Evolutionary conservation across 2,329 filamentous ascomycete genomes (phyloP).

Genomic region (Sphaerulina populicola): DNA sequence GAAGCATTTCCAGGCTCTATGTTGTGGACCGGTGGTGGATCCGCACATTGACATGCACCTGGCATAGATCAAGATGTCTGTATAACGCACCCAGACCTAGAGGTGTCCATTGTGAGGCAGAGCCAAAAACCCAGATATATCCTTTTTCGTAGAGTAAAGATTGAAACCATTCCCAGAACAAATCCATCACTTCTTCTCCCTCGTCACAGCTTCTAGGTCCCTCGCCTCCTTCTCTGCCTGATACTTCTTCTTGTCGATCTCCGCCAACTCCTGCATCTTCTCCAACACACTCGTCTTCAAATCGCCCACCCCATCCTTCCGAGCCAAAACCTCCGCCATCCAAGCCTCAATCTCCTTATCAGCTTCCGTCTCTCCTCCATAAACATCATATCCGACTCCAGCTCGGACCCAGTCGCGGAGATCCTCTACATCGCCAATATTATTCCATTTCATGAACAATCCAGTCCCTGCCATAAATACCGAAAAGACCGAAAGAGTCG

Average conservation of each 20-base stretch:
- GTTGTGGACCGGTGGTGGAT: neutral
- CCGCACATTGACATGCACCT: neutral
- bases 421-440: slow-evolving; percentile 53
- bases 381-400: slow-evolving; percentile 52
- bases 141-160: neutral
- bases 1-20: neutral
- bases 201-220: slow-evolving; percentile 1
- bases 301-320: slow-evolving; percentile 38
- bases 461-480: slow-evolving; percentile 68
- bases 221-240: slow-evolving; percentile 1
- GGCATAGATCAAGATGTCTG: neutral
- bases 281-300: slow-evolving; percentile 26
- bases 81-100: neutral
- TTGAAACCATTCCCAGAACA: neutral
- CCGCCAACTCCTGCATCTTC: slow-evolving; percentile 27
- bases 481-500: slow-evolving; percentile 74
- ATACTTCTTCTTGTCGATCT: slow-evolving; percentile 22
- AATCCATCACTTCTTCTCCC: neutral
- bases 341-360: slow-evolving; percentile 49
- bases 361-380: slow-evolving; percentile 44
- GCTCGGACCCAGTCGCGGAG: slow-evolving; percentile 51
- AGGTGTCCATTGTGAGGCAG: neutral
- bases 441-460: slow-evolving; percentile 65
- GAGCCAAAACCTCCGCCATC: slow-evolving; percentile 42
- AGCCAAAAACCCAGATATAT: too few species aligned